These are phyloP conservation scores for Aureobasidium lini DNA, from an alignment of 2,329 filamentous ascomycete genomes.

Conservation along the genomic window DNA sequence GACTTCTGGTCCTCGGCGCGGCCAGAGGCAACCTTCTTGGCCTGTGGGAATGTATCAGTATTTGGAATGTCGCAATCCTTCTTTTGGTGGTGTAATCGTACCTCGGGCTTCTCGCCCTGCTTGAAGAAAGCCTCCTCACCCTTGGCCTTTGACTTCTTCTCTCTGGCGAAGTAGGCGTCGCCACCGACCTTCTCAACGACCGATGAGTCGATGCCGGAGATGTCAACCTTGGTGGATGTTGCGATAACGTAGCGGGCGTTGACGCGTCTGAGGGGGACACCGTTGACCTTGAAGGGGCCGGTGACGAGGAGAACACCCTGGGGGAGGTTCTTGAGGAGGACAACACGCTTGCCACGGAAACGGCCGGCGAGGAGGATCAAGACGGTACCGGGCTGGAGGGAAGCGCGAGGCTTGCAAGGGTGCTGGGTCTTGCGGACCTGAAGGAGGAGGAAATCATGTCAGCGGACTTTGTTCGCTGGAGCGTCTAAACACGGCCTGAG, in stretches of 20 bases:
- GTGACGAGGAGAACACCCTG: conserved; percentile 98
- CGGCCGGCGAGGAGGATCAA: conserved; percentile 98
- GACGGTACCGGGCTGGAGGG: conserved; percentile 88
- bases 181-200: conserved; percentile 69
- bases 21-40: conserved; percentile 88
- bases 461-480: neutral
- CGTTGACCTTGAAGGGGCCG: conserved; percentile 99
- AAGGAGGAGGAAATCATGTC: conserved; percentile 17
- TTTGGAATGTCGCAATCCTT: neutral
- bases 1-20: conserved; percentile 97
- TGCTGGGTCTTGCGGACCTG: conserved; percentile 93
- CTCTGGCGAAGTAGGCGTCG: conserved; percentile 90
- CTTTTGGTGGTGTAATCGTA: conserved; percentile 41
- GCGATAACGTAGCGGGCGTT: conserved; percentile 92
- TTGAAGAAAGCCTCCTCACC: conserved; percentile 99
- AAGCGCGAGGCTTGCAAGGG: conserved; percentile 76
- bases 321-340: conserved; percentile 95
- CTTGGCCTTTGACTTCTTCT: conserved; percentile 92
- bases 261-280: conserved; percentile 89
- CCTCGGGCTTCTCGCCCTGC: conserved; percentile 96
- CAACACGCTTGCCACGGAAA: conserved; percentile 99
- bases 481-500: neutral
- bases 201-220: conserved; percentile 69
- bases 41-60: conserved; percentile 16
- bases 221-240: conserved; percentile 76